These are phyloP conservation scores for Ceratorhiza oryzae-sativae DNA, from an alignment of 1,284 basidiomycete genomes.

Conservation along the genomic window DNA sequence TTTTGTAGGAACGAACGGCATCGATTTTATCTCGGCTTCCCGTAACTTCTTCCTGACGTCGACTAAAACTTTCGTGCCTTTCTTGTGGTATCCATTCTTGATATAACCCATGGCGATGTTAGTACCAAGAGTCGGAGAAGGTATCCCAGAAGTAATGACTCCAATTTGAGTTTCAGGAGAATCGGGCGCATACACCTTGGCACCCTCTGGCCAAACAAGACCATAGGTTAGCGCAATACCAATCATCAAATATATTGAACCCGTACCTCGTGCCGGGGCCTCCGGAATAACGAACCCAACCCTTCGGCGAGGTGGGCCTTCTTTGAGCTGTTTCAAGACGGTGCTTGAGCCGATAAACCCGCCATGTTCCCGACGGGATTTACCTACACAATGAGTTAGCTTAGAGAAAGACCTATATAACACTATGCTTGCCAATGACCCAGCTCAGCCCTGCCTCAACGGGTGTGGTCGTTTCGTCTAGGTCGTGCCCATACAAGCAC, in stretches of 20 bases:
- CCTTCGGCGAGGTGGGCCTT: constrained; percentile 78
- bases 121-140: constrained; percentile 86
- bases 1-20: constrained; percentile 81
- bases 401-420: background rate
- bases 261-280: constrained; percentile 78
- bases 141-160: constrained; percentile 91
- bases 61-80: constrained; percentile 82
- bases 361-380: constrained; percentile 71
- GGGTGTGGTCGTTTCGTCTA: constrained; percentile 85
- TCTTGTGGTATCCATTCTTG: constrained; percentile 83
- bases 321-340: constrained; percentile 82
- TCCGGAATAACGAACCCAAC: constrained; percentile 87
- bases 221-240: constrained; percentile 43
- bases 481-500: constrained; percentile 95
- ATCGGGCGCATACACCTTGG: constrained; percentile 70
- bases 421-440: constrained; percentile 76
- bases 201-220: constrained; percentile 68
- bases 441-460: constrained; percentile 92
- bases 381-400: constrained; percentile 58
- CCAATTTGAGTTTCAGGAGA: constrained; percentile 61
- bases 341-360: constrained; percentile 85
- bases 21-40: constrained; percentile 70
- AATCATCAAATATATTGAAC: constrained; percentile 46
- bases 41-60: constrained; percentile 79
- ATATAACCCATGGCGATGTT: constrained; percentile 99